Conservation (phyloP, 176 grass and related monocot species). For the Neostapfia colusana region DNA sequence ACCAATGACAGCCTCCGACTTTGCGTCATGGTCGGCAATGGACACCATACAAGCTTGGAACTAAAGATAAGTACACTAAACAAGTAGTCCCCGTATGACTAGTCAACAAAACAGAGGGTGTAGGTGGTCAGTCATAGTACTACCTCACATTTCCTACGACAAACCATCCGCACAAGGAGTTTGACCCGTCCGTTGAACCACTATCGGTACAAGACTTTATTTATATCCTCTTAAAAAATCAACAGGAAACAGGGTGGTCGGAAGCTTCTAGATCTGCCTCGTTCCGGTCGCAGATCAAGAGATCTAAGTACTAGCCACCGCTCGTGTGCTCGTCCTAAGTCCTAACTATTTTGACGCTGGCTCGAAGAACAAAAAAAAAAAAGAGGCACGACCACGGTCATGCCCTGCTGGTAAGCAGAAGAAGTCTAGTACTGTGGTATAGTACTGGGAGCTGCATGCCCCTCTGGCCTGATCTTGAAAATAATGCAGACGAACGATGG, state of each 20-base stretch:
- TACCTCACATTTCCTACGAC: not conserved
- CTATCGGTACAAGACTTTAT: not conserved
- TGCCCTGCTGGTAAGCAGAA: not conserved
- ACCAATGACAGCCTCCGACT: constrained; percentile 12
- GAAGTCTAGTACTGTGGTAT: not conserved
- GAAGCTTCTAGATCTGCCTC: constrained; percentile 42
- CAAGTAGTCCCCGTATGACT: not conserved
- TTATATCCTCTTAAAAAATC: not conserved
- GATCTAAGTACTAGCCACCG: constrained; percentile 9
- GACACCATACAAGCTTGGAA: constrained; percentile 1
- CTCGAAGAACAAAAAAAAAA: not conserved
- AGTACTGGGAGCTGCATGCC: not conserved
- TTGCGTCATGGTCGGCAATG: constrained; percentile 27
- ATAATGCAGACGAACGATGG: not conserved
- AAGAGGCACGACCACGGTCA: not conserved
- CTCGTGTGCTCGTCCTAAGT: constrained; percentile 3
- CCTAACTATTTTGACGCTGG: not conserved
- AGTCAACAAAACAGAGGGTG: constrained; percentile 27
- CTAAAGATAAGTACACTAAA: not conserved
- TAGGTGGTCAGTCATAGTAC: constrained; percentile 24
- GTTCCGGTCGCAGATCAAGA: constrained; percentile 2
- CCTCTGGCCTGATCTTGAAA: not conserved
- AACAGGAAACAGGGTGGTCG: not conserved
- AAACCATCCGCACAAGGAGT: constrained; percentile 33
- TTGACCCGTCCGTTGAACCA: constrained; percentile 35